A percentile compares a stretch with the other conserved stretches of the same genome.
Evolutionary conservation across 139 green algal genomes (phyloP).

Genomic region (Chlamydomonas sphaeroides): DNA sequence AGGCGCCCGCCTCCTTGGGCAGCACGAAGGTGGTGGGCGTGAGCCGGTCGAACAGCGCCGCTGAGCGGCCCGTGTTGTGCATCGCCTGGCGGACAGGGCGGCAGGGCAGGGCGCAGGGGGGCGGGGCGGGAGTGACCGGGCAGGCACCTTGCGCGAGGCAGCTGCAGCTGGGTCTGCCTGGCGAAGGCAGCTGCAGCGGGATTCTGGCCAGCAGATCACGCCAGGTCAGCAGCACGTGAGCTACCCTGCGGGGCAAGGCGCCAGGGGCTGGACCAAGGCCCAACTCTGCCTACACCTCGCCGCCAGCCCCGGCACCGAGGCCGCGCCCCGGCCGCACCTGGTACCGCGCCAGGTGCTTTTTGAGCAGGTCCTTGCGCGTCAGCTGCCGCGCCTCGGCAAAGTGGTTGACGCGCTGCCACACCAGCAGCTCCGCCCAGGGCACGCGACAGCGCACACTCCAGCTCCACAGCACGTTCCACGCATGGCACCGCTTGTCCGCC

Average conservation of each 20-base stretch:
- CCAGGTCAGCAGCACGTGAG: no score
- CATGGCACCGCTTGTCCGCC: constrained; percentile 19
- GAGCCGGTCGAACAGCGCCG: constrained; percentile 44
- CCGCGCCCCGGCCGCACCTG: constrained; percentile 41
- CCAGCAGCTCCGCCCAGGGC: constrained; percentile 50
- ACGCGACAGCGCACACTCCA: constrained; percentile 52
- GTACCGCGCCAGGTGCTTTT: constrained; percentile 59
- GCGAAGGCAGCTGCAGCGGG: no score
- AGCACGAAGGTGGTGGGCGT: constrained; percentile 58
- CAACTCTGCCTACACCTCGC: not conserved
- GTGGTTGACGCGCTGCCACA: constrained; percentile 71
- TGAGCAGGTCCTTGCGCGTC: constrained; percentile 70
- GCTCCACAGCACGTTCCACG: constrained; percentile 61
- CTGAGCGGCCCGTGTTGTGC: constrained; percentile 45
- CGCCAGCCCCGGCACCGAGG: not conserved
- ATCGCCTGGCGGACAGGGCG: constrained; percentile 41
- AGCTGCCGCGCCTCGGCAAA: constrained; percentile 62
- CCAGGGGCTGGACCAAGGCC: no score
- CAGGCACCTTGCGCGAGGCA: no score
- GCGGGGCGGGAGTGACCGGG: not conserved
- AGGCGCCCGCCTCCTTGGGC: constrained; percentile 45
- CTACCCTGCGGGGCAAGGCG: no score
- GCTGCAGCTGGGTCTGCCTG: no score
- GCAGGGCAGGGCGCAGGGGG: not conserved
- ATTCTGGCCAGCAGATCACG: no score